Base-by-base conservation (phyloP, 1,139 yeast species). In the Hansenula sp. region DNA sequence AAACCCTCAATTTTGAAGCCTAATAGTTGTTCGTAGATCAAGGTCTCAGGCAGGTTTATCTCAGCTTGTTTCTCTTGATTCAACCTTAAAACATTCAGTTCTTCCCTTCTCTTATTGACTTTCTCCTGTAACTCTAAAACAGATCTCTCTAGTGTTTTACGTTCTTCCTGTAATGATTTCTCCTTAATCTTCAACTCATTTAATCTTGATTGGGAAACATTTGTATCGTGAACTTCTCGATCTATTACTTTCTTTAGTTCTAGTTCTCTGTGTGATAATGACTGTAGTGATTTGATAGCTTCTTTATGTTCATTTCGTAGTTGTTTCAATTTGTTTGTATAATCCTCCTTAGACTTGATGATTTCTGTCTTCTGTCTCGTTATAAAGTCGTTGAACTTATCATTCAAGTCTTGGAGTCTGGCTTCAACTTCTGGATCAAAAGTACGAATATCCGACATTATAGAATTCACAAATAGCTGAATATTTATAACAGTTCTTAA, bases 1-100 rank as follows among this genome's bases (percentile, higher is more conserved):
- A 70, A 47, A 5, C 74, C 77, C 39, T 69, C 71, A 32, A 76
- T 67, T 40, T 60, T 65, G 40, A 77, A 55, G 1, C 82, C 81
- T 41, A 75, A 60, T 46, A 74, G 68, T 41, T 62, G 60, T 46
- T 76, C 80, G 50, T 65, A 74, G 42, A 71, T 66, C 13, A 52
- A 11, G 5, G 50, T 41, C 33, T 65, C 55, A 18, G 76, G 64
- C 42, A 73, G 70, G 5, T 68, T 69, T 43, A 62, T 58, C 44
- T 74, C 78, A 24, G 61, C 59, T 25, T 61, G 57, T 25, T 59
- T 51, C 47, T 70, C 70, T 13, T 55, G 56, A 36, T 55, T 53
- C 16, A 52, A 53, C 28, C 58, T 58, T 24, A 66, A 49, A 10
- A 47, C 42, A 16, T 51, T 51, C 2, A 66, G 57, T 18, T 61